Evolutionary conservation across 1,139 yeast genomes (phyloP).

Genomic region (Taiozyma onychis): DNA sequence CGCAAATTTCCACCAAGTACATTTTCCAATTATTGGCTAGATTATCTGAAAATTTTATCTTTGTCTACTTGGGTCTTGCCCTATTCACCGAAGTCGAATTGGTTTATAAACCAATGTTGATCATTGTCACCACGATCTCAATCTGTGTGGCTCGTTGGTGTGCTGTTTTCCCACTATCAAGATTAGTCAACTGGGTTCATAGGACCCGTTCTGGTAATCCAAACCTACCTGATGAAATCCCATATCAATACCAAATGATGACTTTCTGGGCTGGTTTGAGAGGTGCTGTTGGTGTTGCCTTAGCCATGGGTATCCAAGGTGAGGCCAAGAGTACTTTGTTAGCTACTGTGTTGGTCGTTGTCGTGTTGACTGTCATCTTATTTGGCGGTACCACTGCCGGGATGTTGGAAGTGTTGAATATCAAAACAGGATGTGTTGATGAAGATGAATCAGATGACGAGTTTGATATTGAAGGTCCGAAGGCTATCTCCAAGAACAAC

Average conservation of each 20-base stretch:
- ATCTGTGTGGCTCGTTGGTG: constrained; percentile 97
- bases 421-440: constrained; percentile 84
- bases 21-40: constrained; percentile 92
- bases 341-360: constrained; percentile 95
- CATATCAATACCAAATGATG: constrained; percentile 97
- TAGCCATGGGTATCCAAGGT: constrained; percentile 96
- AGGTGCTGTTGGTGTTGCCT: constrained; percentile 99
- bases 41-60: constrained; percentile 92
- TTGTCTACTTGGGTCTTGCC: constrained; percentile 90
- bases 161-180: constrained; percentile 92
- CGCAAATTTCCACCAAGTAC: constrained; percentile 94
- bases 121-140: constrained; percentile 82
- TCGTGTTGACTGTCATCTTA: constrained; percentile 89
- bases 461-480: constrained; percentile 84
- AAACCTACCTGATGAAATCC: constrained; percentile 78
- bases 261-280: constrained; percentile 98
- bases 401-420: constrained; percentile 92
- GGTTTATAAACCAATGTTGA: constrained; percentile 88
- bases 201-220: constrained; percentile 44
- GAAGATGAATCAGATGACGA: constrained; percentile 92
- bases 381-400: constrained; percentile 99
- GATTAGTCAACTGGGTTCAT: constrained; percentile 74
- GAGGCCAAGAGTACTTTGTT: constrained; percentile 83
- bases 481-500: constrained; percentile 24
- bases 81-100: constrained; percentile 93